phyloP scores from a whole-genome alignment of 345 rosid species.

The Populus euphratica region DNA sequence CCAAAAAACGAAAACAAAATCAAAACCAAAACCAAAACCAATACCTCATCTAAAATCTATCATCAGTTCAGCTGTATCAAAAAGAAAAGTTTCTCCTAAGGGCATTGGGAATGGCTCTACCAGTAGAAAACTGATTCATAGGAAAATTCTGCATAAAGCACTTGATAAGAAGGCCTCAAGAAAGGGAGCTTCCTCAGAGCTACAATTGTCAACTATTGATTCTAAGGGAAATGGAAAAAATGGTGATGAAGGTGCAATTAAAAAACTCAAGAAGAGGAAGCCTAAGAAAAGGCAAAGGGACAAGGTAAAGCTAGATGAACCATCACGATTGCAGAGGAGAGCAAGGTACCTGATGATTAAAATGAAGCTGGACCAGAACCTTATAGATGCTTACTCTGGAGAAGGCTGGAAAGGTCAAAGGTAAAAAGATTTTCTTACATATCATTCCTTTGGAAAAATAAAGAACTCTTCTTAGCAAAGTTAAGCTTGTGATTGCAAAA shows the following conservation, averaged over 20 bases:
- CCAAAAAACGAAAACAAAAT: constrained; percentile 25
- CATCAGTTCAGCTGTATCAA: constrained; percentile 20
- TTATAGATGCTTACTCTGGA: constrained; percentile 87
- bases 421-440: constrained; percentile 35
- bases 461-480: not conserved
- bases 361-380: constrained; percentile 97
- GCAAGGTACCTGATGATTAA: constrained; percentile 80
- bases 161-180: constrained; percentile 23
- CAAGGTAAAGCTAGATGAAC: constrained; percentile 60
- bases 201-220: constrained; percentile 4
- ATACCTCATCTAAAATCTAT: constrained; percentile 27
- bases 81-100: constrained; percentile 25
- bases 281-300: constrained; percentile 45
- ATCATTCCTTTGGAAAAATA: not conserved
- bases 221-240: constrained; percentile 25
- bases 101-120: constrained; percentile 20
- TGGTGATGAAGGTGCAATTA: constrained; percentile 26
- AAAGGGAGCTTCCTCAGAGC: constrained; percentile 25
- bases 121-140: constrained; percentile 11
- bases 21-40: constrained; percentile 29
- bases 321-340: constrained; percentile 81
- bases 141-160: constrained; percentile 20
- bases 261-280: constrained; percentile 45
- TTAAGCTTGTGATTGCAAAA: not conserved
- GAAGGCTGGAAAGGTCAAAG: constrained; percentile 99